A percentile compares a stretch with the other conserved stretches of the same genome.
These are phyloP conservation scores for Tolypocladium tundrense DNA, from an alignment of 2,329 filamentous ascomycete species.

Conservation along the genomic window DNA sequence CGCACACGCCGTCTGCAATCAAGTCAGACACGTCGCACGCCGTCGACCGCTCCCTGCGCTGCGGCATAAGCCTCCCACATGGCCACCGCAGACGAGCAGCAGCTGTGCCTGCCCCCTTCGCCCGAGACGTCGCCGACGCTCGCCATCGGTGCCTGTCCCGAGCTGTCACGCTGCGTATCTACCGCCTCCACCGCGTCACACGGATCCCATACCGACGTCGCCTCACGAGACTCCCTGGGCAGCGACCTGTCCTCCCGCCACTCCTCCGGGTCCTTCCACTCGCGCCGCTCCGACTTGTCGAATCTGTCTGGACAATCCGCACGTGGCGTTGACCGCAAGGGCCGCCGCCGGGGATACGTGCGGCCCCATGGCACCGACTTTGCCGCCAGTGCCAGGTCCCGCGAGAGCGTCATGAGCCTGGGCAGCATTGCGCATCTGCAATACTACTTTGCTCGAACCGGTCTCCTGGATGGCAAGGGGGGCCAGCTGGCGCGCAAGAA, in stretches of 20 bases:
- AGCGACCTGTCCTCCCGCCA: slow-evolving; percentile 45
- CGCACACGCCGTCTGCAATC: neutral
- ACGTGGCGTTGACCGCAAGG: slow-evolving; percentile 28
- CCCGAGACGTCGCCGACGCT: slow-evolving; percentile 52
- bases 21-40: neutral
- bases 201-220: slow-evolving; percentile 39
- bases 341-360: slow-evolving; percentile 69
- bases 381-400: slow-evolving; percentile 76
- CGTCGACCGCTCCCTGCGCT: neutral
- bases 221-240: slow-evolving; percentile 43
- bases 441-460: slow-evolving; percentile 95
- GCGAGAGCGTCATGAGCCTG: slow-evolving; percentile 91
- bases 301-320: slow-evolving; percentile 34
- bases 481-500: slow-evolving; percentile 71
- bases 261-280: slow-evolving; percentile 49
- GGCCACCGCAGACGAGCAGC: slow-evolving; percentile 22
- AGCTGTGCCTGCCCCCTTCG: slow-evolving; percentile 28
- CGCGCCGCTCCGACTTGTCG: slow-evolving; percentile 32
- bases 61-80: slow-evolving; percentile 10
- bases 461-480: slow-evolving; percentile 85
- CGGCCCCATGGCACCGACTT: slow-evolving; percentile 82
- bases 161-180: slow-evolving; percentile 55
- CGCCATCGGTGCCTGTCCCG: slow-evolving; percentile 48
- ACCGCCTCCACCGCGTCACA: slow-evolving; percentile 49
- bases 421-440: slow-evolving; percentile 96